A percentile compares a stretch with the other conserved stretches of the same genome.
phyloP scores from a whole-genome alignment of 352 stramenopile genomes.

The Phytophthora cajani region DNA sequence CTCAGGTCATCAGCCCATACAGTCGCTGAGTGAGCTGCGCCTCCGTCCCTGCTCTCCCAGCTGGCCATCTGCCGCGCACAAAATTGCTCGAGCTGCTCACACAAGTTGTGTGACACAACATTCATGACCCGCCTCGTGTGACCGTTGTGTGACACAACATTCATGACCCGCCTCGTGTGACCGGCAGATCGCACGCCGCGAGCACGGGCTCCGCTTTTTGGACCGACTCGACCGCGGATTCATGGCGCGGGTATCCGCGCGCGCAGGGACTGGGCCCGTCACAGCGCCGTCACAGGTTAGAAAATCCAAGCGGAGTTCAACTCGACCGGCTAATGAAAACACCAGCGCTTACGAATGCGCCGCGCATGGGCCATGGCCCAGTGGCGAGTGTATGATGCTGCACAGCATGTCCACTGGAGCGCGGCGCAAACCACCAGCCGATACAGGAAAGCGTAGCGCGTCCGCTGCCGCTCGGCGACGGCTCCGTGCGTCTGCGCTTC shows the following conservation, averaged over 20 bases:
- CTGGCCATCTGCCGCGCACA: constrained; percentile 10
- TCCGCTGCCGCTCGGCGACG: neutral
- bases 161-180: too few relatives aligned
- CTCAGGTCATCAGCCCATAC: constrained; percentile 36
- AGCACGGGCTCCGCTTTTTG: constrained; percentile 2
- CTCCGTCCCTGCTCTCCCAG: constrained; percentile 18
- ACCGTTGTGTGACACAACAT: neutral
- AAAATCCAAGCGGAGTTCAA: constrained; percentile 33
- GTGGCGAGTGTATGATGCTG: constrained; percentile 11
- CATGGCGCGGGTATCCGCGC: constrained; percentile 6
- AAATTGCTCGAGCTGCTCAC: constrained; percentile 16
- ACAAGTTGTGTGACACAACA: too few relatives aligned
- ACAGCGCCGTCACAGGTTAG: constrained; percentile 9
- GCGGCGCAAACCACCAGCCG: neutral
- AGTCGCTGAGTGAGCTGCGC: constrained; percentile 9
- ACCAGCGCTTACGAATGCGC: constrained; percentile 18
- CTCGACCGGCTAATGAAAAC: constrained; percentile 29
- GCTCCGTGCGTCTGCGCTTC: neutral
- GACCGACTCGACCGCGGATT: neutral
- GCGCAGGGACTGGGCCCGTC: constrained; percentile 20
- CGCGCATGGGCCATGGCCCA: neutral
- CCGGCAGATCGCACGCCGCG: constrained; percentile 17
- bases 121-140: too few relatives aligned
- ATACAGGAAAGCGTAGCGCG: neutral
- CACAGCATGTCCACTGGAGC: neutral